Percentiles rank a stretch among this genome's conserved stretches.
These are phyloP conservation scores for Penicillium sp. DNA, from an alignment of 2,329 filamentous ascomycete genomes.

Conservation along the genomic window DNA sequence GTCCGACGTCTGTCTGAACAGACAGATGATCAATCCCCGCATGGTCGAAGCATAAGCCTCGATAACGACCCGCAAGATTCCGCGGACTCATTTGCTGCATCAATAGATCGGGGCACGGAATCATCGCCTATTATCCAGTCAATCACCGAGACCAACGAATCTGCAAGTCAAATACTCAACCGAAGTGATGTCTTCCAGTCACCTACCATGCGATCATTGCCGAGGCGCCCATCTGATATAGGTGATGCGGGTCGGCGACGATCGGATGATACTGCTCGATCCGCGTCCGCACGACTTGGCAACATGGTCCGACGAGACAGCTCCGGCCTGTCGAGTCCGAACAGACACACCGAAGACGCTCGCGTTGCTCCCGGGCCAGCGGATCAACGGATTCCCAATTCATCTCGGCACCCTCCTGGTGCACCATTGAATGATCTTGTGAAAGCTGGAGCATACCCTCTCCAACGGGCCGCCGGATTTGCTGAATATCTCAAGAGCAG, in stretches of 20 bases:
- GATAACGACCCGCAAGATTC: constrained; percentile 62
- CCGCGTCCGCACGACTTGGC: constrained; percentile 28
- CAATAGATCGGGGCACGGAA: constrained; percentile 71
- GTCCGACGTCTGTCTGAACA: constrained; percentile 15
- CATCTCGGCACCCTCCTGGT: constrained; percentile 32
- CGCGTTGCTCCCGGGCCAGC: constrained; percentile 25
- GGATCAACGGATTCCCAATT: constrained; percentile 24
- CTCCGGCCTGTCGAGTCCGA: constrained; percentile 4
- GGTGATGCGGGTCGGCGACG: constrained; percentile 30
- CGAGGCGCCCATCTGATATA: constrained; percentile 29
- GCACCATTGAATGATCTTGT: constrained; percentile 61
- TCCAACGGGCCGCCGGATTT: constrained; percentile 80
- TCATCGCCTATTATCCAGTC: constrained; percentile 70
- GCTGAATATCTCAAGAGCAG: constrained; percentile 79
- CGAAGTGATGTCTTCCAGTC: constrained; percentile 86
- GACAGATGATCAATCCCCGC: constrained; percentile 22
- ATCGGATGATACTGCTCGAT: constrained; percentile 40
- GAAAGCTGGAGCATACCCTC: constrained; percentile 69
- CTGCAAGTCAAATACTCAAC: constrained; percentile 86
- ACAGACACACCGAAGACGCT: constrained; percentile 13
- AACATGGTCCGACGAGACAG: constrained; percentile 7
- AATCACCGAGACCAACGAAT: constrained; percentile 71
- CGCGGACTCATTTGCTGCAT: constrained; percentile 75
- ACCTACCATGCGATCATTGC: constrained; percentile 61
- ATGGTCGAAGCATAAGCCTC: constrained; percentile 64